Evolutionary conservation across 331 rosid species (phyloP), one percentile per base, ranked within the genome.

Genomic region (Spiraea crenata): DNA sequence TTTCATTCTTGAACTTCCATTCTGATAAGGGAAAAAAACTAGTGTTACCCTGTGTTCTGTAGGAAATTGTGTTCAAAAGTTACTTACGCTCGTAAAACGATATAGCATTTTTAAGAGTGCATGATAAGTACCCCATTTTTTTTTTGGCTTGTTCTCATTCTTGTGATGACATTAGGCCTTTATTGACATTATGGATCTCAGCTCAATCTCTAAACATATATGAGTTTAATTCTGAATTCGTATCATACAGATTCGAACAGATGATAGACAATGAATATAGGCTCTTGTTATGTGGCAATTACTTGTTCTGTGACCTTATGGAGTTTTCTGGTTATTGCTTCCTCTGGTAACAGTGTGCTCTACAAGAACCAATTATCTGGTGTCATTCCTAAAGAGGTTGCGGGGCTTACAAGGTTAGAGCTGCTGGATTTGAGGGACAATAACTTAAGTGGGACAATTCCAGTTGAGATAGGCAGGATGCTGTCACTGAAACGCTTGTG

Each of bases 381-480:
- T 35, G 69, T 69, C 56, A 81, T 95, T 88, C 99, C 98, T 64
- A 78, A 85, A 76, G 96, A 95, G 62, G 68, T 95, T 51, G 96
- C 83, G 80, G 83, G 61, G 50, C 85, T 95, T 64, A 31, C 71
- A 55, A 76, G 83, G 69, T 71, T 95, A 68, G 92, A 91, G 67
- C 57, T 82, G 75, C 75, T 95, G 78, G 99, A 92, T 75, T 82
- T 95, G 79, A 85, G 99, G 75, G 90, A 80, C 17, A 95, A 91
- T 70, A 79, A 83, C 74, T 84, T 91, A 72, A 79, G 77, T 74
- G 95, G 93, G 80, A 77, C 66, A 48, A 74, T 95, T 64, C 98
- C 99, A 38, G 40, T 62, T 65, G 93, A 88, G 74, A 67, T 89
- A 79, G 80, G 82, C 76, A 83, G 78, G 31, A 76, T 85, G 83